Conservation (phyloP, 352 stramenopile species). For the Globisporangium perplexum region DNA sequence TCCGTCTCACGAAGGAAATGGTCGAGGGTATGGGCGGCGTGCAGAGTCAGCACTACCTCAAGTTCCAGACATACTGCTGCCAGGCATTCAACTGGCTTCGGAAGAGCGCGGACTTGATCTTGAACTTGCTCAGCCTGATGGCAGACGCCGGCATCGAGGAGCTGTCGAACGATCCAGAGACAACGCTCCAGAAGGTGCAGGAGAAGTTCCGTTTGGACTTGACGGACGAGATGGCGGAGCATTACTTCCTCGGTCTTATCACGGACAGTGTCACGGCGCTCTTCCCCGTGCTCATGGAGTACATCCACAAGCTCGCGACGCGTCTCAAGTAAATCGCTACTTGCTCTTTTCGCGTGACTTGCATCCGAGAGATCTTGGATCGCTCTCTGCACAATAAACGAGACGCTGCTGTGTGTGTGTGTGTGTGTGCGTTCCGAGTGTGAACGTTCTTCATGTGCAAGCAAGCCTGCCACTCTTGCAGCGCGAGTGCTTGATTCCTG, state of each 20-base stretch:
- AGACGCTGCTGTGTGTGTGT: background rate
- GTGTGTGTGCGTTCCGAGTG: no score
- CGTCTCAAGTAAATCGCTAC: slow-evolving; percentile 41
- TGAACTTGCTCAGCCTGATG: slow-evolving; percentile 99
- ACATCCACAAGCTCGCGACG: slow-evolving; percentile 82
- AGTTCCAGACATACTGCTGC: slow-evolving; percentile 93
- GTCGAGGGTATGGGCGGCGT: slow-evolving; percentile 95
- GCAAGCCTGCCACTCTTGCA: no score
- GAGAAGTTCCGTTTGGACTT: slow-evolving; percentile 97
- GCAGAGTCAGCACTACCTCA: slow-evolving; percentile 88
- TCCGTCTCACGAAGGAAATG: slow-evolving; percentile 98
- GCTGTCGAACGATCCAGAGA: slow-evolving; percentile 79
- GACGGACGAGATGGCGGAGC: slow-evolving; percentile 96
- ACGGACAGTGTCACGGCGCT: slow-evolving; percentile 93
- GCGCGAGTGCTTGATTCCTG: background rate
- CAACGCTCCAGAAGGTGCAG: slow-evolving; percentile 88
- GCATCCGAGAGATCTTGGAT: background rate
- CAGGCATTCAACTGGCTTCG: slow-evolving; percentile 93
- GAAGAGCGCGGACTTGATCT: slow-evolving; percentile 96
- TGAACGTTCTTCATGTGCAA: no score
- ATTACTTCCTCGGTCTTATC: slow-evolving; percentile 96
- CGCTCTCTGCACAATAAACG: no score
- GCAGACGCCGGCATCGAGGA: slow-evolving; percentile 97
- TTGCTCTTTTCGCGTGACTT: no score
- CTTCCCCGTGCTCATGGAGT: slow-evolving; percentile 83